These are phyloP conservation scores for Suillus subluteus DNA, from an alignment of 768 basidiomycete genomes.

Conservation along the genomic window DNA sequence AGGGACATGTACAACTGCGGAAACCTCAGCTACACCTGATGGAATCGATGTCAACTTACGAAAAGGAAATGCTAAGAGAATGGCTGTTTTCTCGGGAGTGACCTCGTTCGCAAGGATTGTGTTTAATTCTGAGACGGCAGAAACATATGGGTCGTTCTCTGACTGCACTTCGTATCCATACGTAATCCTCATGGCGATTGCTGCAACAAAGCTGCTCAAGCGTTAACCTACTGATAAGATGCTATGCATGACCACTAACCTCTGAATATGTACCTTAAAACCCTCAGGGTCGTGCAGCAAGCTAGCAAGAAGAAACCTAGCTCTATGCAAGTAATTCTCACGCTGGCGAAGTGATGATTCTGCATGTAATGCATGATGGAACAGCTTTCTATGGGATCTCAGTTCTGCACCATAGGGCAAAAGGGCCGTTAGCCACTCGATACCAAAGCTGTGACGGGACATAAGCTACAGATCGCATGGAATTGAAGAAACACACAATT, in stretches of 20 bases:
- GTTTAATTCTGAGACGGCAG: constrained; percentile 20
- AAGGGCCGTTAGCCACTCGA: constrained; percentile 29
- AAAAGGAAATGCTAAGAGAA: constrained; percentile 25
- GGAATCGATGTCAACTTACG: constrained; percentile 18
- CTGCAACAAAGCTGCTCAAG: constrained; percentile 21
- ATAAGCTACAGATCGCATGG: background rate
- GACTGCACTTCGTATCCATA: constrained; percentile 26
- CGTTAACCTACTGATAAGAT: background rate
- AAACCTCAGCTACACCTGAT: background rate
- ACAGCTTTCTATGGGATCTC: constrained; percentile 25
- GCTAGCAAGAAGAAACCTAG: constrained; percentile 13
- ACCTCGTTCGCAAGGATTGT: constrained; percentile 9
- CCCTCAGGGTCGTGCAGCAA: constrained; percentile 20
- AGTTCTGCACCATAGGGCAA: constrained; percentile 22
- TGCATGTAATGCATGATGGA: constrained; percentile 19
- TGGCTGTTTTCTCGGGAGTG: constrained; percentile 25
- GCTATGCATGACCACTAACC: constrained; percentile 18
- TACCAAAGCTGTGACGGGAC: constrained; percentile 25
- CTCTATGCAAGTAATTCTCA: constrained; percentile 14
- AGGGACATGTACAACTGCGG: constrained; percentile 22
- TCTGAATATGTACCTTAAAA: constrained; percentile 19
- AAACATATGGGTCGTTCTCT: constrained; percentile 24
- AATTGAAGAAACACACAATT: constrained; percentile 1
- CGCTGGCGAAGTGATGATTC: constrained; percentile 20
- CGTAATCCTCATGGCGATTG: constrained; percentile 26